Evolutionary conservation across 1,284 basidiomycete species (phyloP).

Genomic region (Volvariella surrecta): DNA sequence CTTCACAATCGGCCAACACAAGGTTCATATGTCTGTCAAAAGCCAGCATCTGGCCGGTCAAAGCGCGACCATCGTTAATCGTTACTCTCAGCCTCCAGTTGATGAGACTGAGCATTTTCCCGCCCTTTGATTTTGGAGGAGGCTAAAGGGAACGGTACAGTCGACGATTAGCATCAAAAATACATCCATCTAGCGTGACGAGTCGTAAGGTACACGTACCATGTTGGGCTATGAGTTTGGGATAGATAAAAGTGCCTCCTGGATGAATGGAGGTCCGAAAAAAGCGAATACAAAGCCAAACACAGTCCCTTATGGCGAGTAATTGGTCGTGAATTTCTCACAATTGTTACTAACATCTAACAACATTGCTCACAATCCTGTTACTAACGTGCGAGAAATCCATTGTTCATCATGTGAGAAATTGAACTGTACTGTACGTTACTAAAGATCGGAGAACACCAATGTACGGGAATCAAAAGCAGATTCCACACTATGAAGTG

Average conservation of each 20-base stretch:
- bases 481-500: no score
- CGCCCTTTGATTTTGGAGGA: conserved; percentile 92
- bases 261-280: not conserved
- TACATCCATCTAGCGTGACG: conserved; percentile 2
- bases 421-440: no score
- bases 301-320: no score
- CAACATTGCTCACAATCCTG: no score
- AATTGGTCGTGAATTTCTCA: no score
- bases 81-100: conserved; percentile 98
- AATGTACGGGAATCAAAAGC: no score
- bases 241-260: conserved; percentile 13
- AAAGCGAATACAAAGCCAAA: no score
- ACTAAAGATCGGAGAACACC: no score
- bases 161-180: not conserved
- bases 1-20: conserved; percentile 95
- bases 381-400: no score
- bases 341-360: no score
- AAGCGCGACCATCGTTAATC: conserved; percentile 93
- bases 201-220: conserved; percentile 30
- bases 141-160: conserved; percentile 36
- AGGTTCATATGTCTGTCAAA: conserved; percentile 99
- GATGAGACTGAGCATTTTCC: conserved; percentile 96
- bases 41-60: conserved; percentile 98
- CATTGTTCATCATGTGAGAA: no score
- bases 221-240: conserved; percentile 40